phyloP scores from a whole-genome alignment of 805 yeast species.

The Schizosaccharomyces lindneri region DNA sequence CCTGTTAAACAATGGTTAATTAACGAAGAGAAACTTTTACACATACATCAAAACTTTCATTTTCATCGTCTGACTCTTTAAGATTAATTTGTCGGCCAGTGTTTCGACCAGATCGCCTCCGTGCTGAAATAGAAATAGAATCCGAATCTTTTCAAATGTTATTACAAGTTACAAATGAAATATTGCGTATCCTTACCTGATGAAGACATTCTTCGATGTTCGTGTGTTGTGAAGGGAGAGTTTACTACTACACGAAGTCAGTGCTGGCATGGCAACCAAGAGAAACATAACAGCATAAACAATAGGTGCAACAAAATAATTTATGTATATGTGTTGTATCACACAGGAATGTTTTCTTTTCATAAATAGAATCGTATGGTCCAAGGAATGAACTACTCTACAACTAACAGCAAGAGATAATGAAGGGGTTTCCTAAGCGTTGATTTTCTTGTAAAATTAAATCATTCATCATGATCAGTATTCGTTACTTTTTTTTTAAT shows the following conservation, averaged over 20 bases:
- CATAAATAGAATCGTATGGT: no score
- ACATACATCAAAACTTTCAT: not conserved
- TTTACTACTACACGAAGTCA: not conserved
- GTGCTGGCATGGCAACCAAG: not conserved
- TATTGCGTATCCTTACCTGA: not conserved
- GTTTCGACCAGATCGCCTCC: not conserved
- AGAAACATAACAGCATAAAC: no score
- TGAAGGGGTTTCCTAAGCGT: no score
- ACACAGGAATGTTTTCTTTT: not conserved
- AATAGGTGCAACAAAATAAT: no score
- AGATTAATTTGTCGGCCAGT: not conserved
- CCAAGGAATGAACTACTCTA: no score
- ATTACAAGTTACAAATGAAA: not conserved
- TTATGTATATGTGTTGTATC: no score
- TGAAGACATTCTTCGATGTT: not conserved
- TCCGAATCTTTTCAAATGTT: not conserved
- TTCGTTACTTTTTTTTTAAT: no score
- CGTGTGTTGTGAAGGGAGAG: not conserved
- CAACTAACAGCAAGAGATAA: no score
- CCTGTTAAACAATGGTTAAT: not conserved
- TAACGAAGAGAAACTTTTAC: not conserved
- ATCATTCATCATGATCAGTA: no score
- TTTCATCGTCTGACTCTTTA: not conserved
- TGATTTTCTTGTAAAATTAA: no score
- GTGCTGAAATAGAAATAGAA: not conserved